Conservation (phyloP, 2,329 filamentous ascomycete genomes). For the Colletotrichum sp. region DNA sequence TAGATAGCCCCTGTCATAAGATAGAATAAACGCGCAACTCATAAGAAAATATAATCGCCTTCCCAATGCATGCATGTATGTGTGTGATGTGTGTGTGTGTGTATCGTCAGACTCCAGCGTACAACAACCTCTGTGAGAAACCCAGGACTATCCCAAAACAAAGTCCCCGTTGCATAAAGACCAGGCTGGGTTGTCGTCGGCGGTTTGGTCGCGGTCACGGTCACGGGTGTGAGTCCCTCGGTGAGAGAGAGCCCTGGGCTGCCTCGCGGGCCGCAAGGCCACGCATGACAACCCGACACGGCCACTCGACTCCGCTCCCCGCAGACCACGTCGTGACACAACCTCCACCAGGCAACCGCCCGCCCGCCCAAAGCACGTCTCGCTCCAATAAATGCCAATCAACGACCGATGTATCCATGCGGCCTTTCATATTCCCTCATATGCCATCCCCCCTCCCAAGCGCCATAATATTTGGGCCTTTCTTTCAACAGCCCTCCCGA, state of each 20-base stretch:
- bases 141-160: conserved; percentile 14
- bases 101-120: conserved; percentile 24
- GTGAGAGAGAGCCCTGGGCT: not conserved
- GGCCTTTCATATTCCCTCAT: not conserved
- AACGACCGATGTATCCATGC: not conserved
- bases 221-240: not conserved
- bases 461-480: not conserved
- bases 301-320: not conserved
- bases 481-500: conserved; percentile 14
- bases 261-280: not conserved
- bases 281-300: not conserved
- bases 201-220: not conserved
- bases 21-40: not conserved
- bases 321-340: not conserved
- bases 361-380: conserved; percentile 11
- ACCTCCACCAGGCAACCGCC: not conserved
- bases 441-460: not conserved
- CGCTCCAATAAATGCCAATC: conserved; percentile 21
- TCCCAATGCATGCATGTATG: conserved; percentile 23
- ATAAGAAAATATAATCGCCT: conserved; percentile 4
- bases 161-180: conserved; percentile 3
- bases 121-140: conserved; percentile 19
- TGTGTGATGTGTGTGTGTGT: conserved; percentile 23
- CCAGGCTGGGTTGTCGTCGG: not conserved
- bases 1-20: not conserved